A percentile compares a stretch with the other conserved stretches of the same genome.
These are phyloP conservation scores for Brettanomyces sp. DNA, from an alignment of 805 yeast genomes.

Conservation along the genomic window DNA sequence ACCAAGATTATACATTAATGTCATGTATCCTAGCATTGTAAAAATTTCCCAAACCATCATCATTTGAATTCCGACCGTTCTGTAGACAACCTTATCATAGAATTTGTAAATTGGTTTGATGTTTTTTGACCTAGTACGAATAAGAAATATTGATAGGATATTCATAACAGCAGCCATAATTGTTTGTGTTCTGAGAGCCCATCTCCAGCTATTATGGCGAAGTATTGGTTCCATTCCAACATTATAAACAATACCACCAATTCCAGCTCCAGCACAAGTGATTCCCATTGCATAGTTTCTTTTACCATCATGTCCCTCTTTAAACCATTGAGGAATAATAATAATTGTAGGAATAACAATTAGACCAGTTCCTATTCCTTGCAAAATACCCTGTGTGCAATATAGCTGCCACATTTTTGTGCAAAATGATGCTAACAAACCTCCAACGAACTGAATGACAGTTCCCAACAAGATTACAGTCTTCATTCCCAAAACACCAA, in stretches of 20 bases:
- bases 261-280: slow-evolving; percentile 41
- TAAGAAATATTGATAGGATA: slow-evolving; percentile 23
- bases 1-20: slow-evolving; percentile 47
- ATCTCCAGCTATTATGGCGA: slow-evolving; percentile 27
- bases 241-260: slow-evolving; percentile 43
- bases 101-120: slow-evolving; percentile 28
- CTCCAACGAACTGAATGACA: slow-evolving; percentile 41
- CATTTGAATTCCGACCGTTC: slow-evolving; percentile 25
- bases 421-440: slow-evolving; percentile 52
- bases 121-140: slow-evolving; percentile 28
- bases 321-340: slow-evolving; percentile 62
- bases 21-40: slow-evolving; percentile 53
- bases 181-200: slow-evolving; percentile 45
- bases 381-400: slow-evolving; percentile 58
- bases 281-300: slow-evolving; percentile 45
- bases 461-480: slow-evolving; percentile 38
- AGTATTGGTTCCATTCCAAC: slow-evolving; percentile 39
- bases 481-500: slow-evolving; percentile 35
- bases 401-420: slow-evolving; percentile 56
- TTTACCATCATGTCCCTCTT: slow-evolving; percentile 29
- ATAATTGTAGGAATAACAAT: slow-evolving; percentile 50
- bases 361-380: slow-evolving; percentile 49
- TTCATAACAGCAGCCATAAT: slow-evolving; percentile 28
- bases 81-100: slow-evolving; percentile 33
- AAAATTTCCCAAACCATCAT: slow-evolving; percentile 32